Percentiles rank a stretch among this genome's conserved stretches.
Evolutionary conservation across 2,329 filamentous ascomycete species (phyloP).

Genomic region (Monosporascus sp.): DNA sequence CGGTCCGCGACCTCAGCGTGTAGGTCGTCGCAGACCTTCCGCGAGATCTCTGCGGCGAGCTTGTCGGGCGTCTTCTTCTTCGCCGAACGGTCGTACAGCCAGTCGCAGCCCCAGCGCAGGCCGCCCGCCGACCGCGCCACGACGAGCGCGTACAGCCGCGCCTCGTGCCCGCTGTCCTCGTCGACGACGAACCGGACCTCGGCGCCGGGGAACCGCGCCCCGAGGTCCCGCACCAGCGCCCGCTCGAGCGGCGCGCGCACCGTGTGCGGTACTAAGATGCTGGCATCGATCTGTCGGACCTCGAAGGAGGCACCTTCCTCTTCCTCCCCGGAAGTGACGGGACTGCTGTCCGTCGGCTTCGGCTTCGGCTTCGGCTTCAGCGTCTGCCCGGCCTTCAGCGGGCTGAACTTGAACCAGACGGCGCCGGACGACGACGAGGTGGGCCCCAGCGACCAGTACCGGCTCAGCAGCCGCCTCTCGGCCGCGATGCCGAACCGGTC

Average conservation of each 20-base stretch:
- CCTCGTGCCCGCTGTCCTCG: slow-evolving; percentile 46
- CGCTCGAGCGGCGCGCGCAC: slow-evolving; percentile 36
- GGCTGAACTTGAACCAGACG: slow-evolving; percentile 40
- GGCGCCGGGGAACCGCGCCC: slow-evolving; percentile 34
- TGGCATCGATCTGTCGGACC: slow-evolving; percentile 44
- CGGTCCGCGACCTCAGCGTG: slow-evolving; percentile 37
- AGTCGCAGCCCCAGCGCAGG: slow-evolving; percentile 46
- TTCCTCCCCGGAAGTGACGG: slow-evolving; percentile 10
- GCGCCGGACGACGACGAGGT: slow-evolving; percentile 30
- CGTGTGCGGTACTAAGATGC: slow-evolving; percentile 42
- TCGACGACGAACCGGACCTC: slow-evolving; percentile 38
- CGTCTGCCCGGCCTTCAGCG: slow-evolving; percentile 29
- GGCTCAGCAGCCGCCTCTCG: slow-evolving; percentile 36
- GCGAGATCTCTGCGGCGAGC: slow-evolving; percentile 35
- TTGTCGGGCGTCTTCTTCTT: slow-evolving; percentile 34
- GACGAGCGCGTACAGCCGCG: slow-evolving; percentile 50
- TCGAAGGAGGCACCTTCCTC: background rate
- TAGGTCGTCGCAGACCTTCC: slow-evolving; percentile 39
- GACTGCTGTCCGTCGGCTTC: slow-evolving; percentile 13
- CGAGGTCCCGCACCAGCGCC: slow-evolving; percentile 35
- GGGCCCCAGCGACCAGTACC: slow-evolving; percentile 48
- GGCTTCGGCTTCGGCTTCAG: slow-evolving; percentile 30
- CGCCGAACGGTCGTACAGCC: slow-evolving; percentile 30
- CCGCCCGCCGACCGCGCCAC: slow-evolving; percentile 45
- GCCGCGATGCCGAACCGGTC: slow-evolving; percentile 43